A percentile compares a stretch with the other conserved stretches of the same genome.
Conservation (phyloP, 768 basidiomycete species). For the Tubosaeta sp. region DNA sequence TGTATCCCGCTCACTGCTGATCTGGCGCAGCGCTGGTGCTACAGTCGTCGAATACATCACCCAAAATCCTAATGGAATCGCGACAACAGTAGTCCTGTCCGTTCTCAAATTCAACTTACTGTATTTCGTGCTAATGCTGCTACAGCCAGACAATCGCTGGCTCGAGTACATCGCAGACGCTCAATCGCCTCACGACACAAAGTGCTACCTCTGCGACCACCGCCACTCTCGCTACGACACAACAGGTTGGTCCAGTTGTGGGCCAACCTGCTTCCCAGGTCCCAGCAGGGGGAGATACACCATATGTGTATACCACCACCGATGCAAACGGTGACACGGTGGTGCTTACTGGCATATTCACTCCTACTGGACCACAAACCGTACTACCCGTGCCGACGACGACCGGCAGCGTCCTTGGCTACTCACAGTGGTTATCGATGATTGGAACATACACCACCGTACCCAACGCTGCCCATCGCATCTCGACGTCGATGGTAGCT, state of each 20-base stretch:
- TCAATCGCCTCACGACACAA: slow-evolving; percentile 17
- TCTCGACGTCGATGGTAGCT: slow-evolving; percentile 14
- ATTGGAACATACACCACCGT: slow-evolving; percentile 30
- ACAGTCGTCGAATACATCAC: slow-evolving; percentile 50
- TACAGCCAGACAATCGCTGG: slow-evolving; percentile 14
- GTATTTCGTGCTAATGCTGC: slow-evolving; percentile 5
- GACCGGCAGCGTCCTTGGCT: slow-evolving; percentile 26
- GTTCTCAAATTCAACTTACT: slow-evolving; percentile 7
- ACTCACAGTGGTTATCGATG: slow-evolving; percentile 28
- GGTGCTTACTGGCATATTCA: slow-evolving; percentile 24
- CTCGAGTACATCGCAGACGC: slow-evolving; percentile 7
- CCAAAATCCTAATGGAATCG: slow-evolving; percentile 35
- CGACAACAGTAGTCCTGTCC: slow-evolving; percentile 44
- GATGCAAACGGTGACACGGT: slow-evolving; percentile 29
- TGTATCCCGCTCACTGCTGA: slow-evolving; percentile 9
- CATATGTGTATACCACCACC: slow-evolving; percentile 48
- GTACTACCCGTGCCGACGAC: slow-evolving; percentile 24
- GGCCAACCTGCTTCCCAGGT: slow-evolving; percentile 42
- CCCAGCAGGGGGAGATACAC: slow-evolving; percentile 41
- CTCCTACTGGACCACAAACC: slow-evolving; percentile 29
- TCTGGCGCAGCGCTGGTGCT: slow-evolving; percentile 39
- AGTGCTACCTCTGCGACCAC: slow-evolving; percentile 15
- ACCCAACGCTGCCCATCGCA: slow-evolving; percentile 24
- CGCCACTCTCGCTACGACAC: slow-evolving; percentile 18
- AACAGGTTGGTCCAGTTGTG: slow-evolving; percentile 42